Conservation (phyloP, 176 grass and related monocot genomes). For the Oryza glumipatula region DNA sequence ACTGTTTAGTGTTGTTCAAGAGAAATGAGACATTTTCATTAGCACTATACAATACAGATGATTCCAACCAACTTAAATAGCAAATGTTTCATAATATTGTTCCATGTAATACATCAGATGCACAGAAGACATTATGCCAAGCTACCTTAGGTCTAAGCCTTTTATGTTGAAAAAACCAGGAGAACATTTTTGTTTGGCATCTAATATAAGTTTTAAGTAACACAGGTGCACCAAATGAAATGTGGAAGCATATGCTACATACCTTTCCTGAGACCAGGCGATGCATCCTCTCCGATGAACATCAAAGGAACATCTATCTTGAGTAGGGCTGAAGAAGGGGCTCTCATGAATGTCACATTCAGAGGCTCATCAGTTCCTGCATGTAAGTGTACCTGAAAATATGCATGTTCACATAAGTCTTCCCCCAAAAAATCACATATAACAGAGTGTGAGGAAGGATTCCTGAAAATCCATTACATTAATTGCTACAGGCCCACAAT, state of each 20-base stretch:
- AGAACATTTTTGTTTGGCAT: not conserved
- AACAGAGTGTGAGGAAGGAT: not conserved
- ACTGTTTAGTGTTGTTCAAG: not conserved
- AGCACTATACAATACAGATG: not conserved
- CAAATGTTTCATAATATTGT: no score
- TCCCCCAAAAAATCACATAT: not conserved
- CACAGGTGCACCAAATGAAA: not conserved
- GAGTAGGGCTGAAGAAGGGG: conserved; percentile 79
- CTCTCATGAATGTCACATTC: conserved; percentile 93
- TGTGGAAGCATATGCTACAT: not conserved
- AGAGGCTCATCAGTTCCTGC: conserved; percentile 80
- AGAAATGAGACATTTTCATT: not conserved
- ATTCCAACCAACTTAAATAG: not conserved
- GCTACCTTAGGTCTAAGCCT: not conserved
- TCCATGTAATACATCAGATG: not conserved
- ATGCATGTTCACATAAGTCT: not conserved
- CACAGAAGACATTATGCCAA: no score
- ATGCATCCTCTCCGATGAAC: conserved; percentile 88
- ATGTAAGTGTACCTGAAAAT: conserved; percentile 79
- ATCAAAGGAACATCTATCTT: conserved; percentile 98
- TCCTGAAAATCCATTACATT: not conserved
- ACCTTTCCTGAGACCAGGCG: conserved; percentile 96
- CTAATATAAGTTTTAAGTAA: not conserved
- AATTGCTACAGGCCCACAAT: not conserved
- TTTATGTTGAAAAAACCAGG: not conserved